phyloP scores from a whole-genome alignment of 192 early-diverging fungal species.

The Lobulomyces angularis region DNA sequence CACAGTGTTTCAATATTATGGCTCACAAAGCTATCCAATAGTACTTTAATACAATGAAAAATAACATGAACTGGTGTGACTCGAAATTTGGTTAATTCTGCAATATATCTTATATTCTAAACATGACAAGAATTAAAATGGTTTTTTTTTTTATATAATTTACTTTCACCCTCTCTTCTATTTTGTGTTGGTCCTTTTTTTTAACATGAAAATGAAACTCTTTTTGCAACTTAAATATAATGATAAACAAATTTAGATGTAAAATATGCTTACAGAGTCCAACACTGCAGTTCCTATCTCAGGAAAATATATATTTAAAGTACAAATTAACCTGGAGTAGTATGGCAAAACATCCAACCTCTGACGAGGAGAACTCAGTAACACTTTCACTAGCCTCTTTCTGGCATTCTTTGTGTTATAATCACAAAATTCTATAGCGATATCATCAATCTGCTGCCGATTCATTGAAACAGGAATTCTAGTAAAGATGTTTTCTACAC shows the following conservation, averaged over 20 bases:
- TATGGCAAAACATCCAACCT: constrained; percentile 79
- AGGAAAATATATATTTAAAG: constrained; percentile 71
- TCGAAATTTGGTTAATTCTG: constrained; percentile 88
- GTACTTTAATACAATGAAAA: constrained; percentile 71
- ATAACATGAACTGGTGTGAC: constrained; percentile 67
- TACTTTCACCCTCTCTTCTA: constrained; percentile 67
- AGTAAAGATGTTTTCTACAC: constrained; percentile 21
- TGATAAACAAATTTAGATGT: neutral
- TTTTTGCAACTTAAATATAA: constrained; percentile 43
- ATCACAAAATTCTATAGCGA: constrained; percentile 87
- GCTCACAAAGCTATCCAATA: constrained; percentile 74
- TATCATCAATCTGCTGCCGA: constrained; percentile 73
- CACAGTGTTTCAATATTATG: constrained; percentile 79
- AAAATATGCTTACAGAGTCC: constrained; percentile 32
- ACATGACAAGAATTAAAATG: constrained; percentile 2
- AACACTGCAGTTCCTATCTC: constrained; percentile 68
- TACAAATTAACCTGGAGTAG: constrained; percentile 80
- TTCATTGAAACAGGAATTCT: constrained; percentile 65
- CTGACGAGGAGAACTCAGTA: constrained; percentile 67
- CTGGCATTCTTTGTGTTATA: constrained; percentile 70
- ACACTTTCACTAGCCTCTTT: constrained; percentile 58
- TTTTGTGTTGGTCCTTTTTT: constrained; percentile 55
- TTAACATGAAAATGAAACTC: constrained; percentile 60
- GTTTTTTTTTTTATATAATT: neutral
- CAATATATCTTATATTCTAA: constrained; percentile 70